phyloP scores from a whole-genome alignment of 352 stramenopile species.

The Phytopythium cucurbitacearum region DNA sequence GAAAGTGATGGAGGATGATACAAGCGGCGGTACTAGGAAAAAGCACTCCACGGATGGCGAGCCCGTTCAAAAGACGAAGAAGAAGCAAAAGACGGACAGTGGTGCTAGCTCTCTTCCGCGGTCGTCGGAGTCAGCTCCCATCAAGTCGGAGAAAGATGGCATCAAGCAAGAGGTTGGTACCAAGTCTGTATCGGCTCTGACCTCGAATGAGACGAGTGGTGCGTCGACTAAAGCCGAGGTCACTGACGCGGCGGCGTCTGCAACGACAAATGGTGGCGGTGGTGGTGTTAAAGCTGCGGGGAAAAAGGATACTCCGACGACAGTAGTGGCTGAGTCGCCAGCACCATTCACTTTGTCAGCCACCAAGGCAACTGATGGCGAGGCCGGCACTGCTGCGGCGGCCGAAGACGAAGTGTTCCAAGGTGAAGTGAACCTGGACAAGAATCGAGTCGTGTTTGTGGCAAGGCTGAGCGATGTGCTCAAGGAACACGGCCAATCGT shows the following conservation, averaged over 20 bases:
- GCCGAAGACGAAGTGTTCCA: constrained; percentile 20
- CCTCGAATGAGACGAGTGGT: too few species aligned
- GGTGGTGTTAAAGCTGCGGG: neutral
- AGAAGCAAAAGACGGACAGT: constrained; percentile 47
- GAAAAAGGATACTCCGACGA: neutral
- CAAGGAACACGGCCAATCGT: constrained; percentile 28
- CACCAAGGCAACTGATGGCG: constrained; percentile 3
- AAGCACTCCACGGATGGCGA: constrained; percentile 26
- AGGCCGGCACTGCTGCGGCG: neutral
- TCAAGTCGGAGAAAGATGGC: neutral
- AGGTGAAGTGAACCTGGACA: constrained; percentile 42
- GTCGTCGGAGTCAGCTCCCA: neutral
- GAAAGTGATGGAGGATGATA: constrained; percentile 52
- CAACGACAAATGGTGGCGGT: neutral
- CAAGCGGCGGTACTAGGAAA: constrained; percentile 25
- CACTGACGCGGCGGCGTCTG: too few species aligned
- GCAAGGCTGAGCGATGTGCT: constrained; percentile 68
- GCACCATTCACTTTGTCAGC: constrained; percentile 5
- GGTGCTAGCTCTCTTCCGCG: constrained; percentile 2
- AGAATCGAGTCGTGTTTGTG: constrained; percentile 52
- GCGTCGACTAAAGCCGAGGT: too few species aligned
- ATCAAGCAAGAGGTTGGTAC: constrained; percentile 11
- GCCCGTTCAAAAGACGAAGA: constrained; percentile 16
- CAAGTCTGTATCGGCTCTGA: too few species aligned
- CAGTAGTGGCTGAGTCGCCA: constrained; percentile 7